Conservation (phyloP, 176 grass and related monocot genomes). For the Bothriochloa decipiens region DNA sequence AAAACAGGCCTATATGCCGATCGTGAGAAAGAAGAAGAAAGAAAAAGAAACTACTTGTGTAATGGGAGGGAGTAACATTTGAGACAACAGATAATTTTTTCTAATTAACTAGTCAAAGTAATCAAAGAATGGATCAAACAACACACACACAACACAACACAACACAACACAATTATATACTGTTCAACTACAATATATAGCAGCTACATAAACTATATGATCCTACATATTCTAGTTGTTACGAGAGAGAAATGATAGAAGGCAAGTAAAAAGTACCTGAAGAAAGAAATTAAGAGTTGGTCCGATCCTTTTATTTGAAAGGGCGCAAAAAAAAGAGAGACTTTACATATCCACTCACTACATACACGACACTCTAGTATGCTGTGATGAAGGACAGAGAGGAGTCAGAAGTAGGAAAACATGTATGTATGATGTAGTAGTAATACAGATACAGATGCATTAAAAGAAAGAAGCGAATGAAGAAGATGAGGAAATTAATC, state of each 20-base stretch:
- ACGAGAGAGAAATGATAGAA: not conserved
- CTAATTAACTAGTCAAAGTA: not conserved
- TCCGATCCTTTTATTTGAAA: not conserved
- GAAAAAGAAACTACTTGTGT: no score
- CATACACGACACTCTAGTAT: not conserved
- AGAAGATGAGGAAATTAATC: no score
- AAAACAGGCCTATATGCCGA: no score
- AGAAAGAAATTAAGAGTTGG: not conserved
- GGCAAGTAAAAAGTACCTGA: not conserved
- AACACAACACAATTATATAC: not conserved
- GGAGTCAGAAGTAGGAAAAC: not conserved
- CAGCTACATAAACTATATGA: no score
- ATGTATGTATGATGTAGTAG: not conserved
- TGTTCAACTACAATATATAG: not conserved
- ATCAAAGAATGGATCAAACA: not conserved
- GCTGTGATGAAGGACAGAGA: not conserved
- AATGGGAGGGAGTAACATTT: not conserved
- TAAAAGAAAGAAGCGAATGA: not conserved
- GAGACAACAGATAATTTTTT: not conserved
- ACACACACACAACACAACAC: not conserved
- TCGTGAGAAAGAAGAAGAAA: no score
- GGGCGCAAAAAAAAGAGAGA: not conserved
- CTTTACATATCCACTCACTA: constrained; percentile 8
- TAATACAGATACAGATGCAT: not conserved
- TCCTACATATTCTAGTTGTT: not conserved